A percentile compares a stretch with the other conserved stretches of the same genome.
Evolutionary conservation across 1,284 basidiomycete species (phyloP).

Genomic region (Melampsora americana): DNA sequence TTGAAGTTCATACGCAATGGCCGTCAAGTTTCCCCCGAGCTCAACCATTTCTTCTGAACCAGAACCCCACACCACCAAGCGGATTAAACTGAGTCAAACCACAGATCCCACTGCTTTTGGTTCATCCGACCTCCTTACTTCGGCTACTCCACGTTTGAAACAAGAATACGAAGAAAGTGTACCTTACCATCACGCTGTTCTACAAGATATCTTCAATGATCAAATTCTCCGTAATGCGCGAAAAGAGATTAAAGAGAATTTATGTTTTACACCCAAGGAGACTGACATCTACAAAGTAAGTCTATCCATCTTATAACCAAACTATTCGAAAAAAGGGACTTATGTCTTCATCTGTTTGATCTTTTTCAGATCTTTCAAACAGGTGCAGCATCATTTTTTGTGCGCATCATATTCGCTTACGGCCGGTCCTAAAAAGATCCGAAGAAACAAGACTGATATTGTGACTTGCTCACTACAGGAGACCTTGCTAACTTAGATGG

Average conservation of each 20-base stretch:
- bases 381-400: constrained; percentile 2
- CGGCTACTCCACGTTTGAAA: constrained; percentile 25
- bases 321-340: no score
- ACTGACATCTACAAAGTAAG: constrained; percentile 96
- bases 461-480: constrained; percentile 78
- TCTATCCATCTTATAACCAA: background rate
- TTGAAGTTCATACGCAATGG: background rate
- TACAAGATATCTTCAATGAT: constrained; percentile 30
- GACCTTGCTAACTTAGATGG: constrained; percentile 89
- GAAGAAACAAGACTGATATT: background rate
- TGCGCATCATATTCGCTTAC: background rate
- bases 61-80: background rate
- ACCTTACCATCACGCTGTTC: constrained; percentile 35
- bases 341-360: background rate
- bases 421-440: no score
- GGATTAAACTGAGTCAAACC: background rate
- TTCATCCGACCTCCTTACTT: constrained; percentile 19
- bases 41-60: background rate
- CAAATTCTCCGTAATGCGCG: constrained; percentile 46
- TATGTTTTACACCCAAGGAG: constrained; percentile 93
- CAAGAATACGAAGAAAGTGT: constrained; percentile 19
- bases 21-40: background rate
- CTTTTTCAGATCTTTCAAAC: constrained; percentile 56
- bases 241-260: constrained; percentile 65
- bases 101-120: constrained; percentile 26